Evolutionary conservation across 352 stramenopile genomes (phyloP).

Genomic region (Globisporangium orthogonon): DNA sequence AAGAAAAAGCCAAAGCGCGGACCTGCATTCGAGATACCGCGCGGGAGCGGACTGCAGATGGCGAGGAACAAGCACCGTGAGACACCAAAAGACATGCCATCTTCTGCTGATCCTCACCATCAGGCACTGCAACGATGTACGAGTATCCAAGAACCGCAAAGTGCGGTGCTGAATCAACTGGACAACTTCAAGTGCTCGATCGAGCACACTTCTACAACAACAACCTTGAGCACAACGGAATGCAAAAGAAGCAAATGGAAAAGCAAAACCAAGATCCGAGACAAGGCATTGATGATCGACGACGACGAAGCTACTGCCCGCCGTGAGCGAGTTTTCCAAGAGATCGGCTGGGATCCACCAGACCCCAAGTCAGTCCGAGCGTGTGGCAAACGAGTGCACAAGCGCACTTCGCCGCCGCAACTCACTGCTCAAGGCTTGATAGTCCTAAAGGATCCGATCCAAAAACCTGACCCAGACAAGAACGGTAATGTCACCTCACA

Average conservation of each 20-base stretch:
- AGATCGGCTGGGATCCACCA: conserved; percentile 8
- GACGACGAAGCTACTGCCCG: conserved; percentile 1
- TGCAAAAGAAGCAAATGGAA: background rate
- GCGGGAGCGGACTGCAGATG: conserved; percentile 33
- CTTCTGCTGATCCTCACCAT: background rate
- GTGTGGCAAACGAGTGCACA: background rate
- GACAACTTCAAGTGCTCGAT: background rate
- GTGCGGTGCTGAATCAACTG: background rate
- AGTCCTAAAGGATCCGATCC: background rate
- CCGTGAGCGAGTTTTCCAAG: conserved; percentile 7
- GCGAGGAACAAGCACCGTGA: conserved; percentile 22
- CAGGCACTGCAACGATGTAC: background rate
- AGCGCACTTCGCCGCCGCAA: background rate
- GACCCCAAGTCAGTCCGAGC: no score
- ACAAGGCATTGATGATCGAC: background rate
- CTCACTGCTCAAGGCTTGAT: background rate
- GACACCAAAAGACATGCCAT: background rate
- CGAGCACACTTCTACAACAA: background rate
- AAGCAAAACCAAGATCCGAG: background rate
- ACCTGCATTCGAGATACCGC: conserved; percentile 3
- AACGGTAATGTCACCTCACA: background rate
- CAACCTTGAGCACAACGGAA: background rate
- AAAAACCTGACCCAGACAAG: background rate
- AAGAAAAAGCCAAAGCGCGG: conserved; percentile 1
- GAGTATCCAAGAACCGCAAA: background rate